These are phyloP conservation scores for Cladophialophora chaetospira DNA, from an alignment of 2,329 filamentous ascomycete genomes.

Conservation along the genomic window DNA sequence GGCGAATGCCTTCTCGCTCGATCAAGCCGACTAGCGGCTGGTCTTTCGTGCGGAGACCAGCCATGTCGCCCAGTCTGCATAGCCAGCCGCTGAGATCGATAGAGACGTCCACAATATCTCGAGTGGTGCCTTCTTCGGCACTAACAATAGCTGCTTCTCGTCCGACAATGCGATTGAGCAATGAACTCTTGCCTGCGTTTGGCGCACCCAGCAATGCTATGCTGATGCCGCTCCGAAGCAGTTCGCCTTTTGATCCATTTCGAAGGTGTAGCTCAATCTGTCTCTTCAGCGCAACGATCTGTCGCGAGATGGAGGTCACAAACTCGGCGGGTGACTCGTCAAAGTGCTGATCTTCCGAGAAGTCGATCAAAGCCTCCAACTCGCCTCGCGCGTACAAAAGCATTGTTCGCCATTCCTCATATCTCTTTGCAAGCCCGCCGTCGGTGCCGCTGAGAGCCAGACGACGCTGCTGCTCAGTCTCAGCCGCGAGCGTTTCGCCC, in stretches of 20 bases:
- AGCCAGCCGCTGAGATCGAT: constrained; percentile 88
- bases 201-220: constrained; percentile 87
- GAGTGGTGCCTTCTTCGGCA: constrained; percentile 85
- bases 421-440: constrained; percentile 69
- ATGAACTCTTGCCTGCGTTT: constrained; percentile 91
- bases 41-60: constrained; percentile 65
- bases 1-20: constrained; percentile 85
- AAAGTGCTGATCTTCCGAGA: constrained; percentile 95
- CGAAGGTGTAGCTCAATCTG: constrained; percentile 70
- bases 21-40: constrained; percentile 63
- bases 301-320: constrained; percentile 66
- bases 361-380: constrained; percentile 94
- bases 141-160: constrained; percentile 95
- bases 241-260: constrained; percentile 78
- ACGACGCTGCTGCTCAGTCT: constrained; percentile 91
- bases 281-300: constrained; percentile 63
- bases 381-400: constrained; percentile 83
- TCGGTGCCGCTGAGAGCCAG: constrained; percentile 79
- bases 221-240: constrained; percentile 80
- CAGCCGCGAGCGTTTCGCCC: constrained; percentile 61
- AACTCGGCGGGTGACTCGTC: constrained; percentile 79
- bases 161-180: constrained; percentile 87
- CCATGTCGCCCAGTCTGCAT: constrained; percentile 93
- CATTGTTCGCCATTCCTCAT: constrained; percentile 78
- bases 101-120: constrained; percentile 89